Base-by-base conservation (phyloP, 495 filamentous ascomycete species). In the Gamarada debralockiae region DNA sequence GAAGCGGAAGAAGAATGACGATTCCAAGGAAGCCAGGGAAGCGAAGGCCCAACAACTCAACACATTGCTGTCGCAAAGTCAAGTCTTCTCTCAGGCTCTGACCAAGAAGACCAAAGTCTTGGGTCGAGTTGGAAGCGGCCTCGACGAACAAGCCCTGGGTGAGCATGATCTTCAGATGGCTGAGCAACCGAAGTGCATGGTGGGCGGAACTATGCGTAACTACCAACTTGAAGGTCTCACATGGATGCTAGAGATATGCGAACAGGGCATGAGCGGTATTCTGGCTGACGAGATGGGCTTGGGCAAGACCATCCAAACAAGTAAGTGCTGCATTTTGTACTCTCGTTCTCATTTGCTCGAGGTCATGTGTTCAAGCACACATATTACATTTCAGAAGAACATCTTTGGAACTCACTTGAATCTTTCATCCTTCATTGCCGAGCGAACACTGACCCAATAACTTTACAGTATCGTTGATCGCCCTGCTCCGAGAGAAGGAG, bases 231-330 rank as follows among this genome's bases (percentile, higher is more conserved):
- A 97, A 69, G 93, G 93, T 0, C 65, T 98, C 20, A 92, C 93
- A 17, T 98, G 93, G 93, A 80, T 97, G 61, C 95, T 90, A 65
- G 90, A 96, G 75, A 77, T 81, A 50, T 77, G 74, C 53, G 61
- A 69, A 15, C 96, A 96, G 65, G 92, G 93, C 3, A 75, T 97
- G 63, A 95, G 90, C 62, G 93, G 93, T 0, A 98, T 98, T 55
- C 67, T 98, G 20, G 93, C 93, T 0, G 93, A 98, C 62, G 93
- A 98, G 67, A 98, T 98, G 93, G 93, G 93, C 1, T 67, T 97
- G 22, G 92, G 92, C 59, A 97, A 97, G 73, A 97, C 92, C 0
- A 78, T 98, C 2, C 93, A 98, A 68, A 88, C 92, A 0, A 97
- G 97, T 34, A 21, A 4, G 27, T 29, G 10, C 4, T 10, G 10